Evolutionary conservation across 345 rosid species (phyloP), one percentile per base, ranked within the genome.

Genomic region (Camelina neglecta): DNA sequence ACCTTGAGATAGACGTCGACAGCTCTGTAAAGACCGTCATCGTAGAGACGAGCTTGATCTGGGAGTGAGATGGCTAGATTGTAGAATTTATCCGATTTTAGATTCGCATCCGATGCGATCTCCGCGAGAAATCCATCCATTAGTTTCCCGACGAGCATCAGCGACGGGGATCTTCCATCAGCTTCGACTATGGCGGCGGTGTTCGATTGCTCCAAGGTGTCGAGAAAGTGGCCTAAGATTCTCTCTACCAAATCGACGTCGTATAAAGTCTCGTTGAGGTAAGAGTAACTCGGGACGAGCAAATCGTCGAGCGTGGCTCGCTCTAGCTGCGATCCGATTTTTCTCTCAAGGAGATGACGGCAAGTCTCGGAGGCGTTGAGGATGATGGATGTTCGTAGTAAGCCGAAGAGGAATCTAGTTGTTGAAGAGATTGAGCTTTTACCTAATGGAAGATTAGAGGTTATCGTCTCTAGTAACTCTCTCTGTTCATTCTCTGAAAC

Each of bases 1-100:
- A 93, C 98, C 97, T 92, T 95, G 68, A 95, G 96, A 74, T 90
- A 95, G 23, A 95, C 86, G 64, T 95, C 97, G 15, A 95, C 84
- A n/a, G 99, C 93, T 77, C 99, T 85, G 84, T 95, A 95, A 2
- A 95, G 92, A n/a, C 99, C 96, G 76, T 95, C 97, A 45, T 95
- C 97, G 66, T 85, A 92, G 51, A 89, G 87, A n/a, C 99, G 80
- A 68, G 97, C 96, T 76, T 88, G 85, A 50, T 90, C 91, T 0
- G 99, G 97, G 7, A 92, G 89, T 8, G 90, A 85, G 31, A 84
- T 80, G 0, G 93, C 93, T 13, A 95, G 84, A 58, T 81, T 83
- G 78, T 86, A 88, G 81, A 95, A 90, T 51, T 82, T 84, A 1
- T 87, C 99, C 24, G 91, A 85, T 79, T 95, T 92, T 21, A 95